Conservation (phyloP, 805 yeast species). For the Wickerhamiella sorbophila region DNA sequence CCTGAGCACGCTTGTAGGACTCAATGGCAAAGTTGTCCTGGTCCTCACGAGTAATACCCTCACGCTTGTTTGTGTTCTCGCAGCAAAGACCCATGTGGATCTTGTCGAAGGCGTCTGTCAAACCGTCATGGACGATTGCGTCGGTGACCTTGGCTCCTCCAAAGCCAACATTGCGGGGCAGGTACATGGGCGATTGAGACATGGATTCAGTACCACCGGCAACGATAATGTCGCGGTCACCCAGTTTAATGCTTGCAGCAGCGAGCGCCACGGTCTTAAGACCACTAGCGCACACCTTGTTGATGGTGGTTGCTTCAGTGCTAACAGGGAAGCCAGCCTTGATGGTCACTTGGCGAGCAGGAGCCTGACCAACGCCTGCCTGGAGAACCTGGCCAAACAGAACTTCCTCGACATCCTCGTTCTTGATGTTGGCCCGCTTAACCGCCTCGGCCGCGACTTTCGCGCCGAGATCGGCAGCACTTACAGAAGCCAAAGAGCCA, state of each 20-base stretch:
- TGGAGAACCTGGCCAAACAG: conserved; percentile 82
- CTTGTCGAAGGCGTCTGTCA: conserved; percentile 74
- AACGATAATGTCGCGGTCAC: conserved; percentile 72
- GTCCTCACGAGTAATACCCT: conserved; percentile 57
- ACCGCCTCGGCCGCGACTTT: conserved; percentile 79
- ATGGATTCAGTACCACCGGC: conserved; percentile 96
- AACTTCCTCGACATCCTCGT: conserved; percentile 66
- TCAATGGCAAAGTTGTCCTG: conserved; percentile 75
- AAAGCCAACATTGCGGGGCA: conserved; percentile 50
- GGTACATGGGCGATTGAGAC: conserved; percentile 86
- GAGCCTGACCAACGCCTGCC: conserved; percentile 90
- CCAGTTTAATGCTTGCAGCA: conserved; percentile 73
- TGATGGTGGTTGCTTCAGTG: conserved; percentile 76
- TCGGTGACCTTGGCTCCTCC: conserved; percentile 46
- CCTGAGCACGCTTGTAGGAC: conserved; percentile 69
- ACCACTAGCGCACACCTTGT: conserved; percentile 95
- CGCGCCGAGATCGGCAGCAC: conserved; percentile 70
- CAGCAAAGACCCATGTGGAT: conserved; percentile 90
- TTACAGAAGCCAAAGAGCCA: conserved; percentile 57
- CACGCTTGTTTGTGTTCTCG: conserved; percentile 81
- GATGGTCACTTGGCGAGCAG: conserved; percentile 91
- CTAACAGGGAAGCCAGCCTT: conserved; percentile 71
- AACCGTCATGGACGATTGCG: conserved; percentile 60
- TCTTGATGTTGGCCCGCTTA: conserved; percentile 58
- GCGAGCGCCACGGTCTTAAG: conserved; percentile 78